Evolutionary conservation across 1,139 yeast genomes (phyloP), one percentile per base, ranked within the genome.

Genomic region (Yueomyces sp.): DNA sequence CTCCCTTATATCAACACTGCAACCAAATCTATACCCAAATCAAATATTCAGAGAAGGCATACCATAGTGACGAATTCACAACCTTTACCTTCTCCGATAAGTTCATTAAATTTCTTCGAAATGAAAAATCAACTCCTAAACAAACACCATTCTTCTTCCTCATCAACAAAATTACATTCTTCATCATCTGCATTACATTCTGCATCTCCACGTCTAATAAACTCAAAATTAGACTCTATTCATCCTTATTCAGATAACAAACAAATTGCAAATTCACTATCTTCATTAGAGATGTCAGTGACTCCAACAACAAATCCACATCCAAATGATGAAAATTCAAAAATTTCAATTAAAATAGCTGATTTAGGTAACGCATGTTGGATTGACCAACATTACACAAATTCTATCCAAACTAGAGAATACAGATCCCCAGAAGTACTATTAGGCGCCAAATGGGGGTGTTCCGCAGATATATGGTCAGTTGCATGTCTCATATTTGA

Each of bases 311-410:
- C n/a, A 33, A 11, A 33, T 11, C n/a, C 35, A 6, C n/a, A 5
- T 6, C 19, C n/a, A 6, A 5, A 33, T 33, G 35, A 33, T 33
- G 19, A 33, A 11, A 33, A 5, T 9, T 9, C 19, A 2, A 33
- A 11, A n/a, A 33, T 33, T 19, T 4, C 5, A 33, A 11, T 33
- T n/a, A 81, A 81, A 53, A 75, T 81, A 46, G 87, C 86, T 3
- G 91, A 81, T 59, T 63, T 81, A 47, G 91, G 91, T 19, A 81
- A 81, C 55, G 82, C 87, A 4, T 79, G 87, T 38, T 79, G 78
- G 73, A 67, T 72, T 30, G 72, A 76, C 51, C 69, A 72, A 35
- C 89, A 81, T 56, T 79, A 75, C 57, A 79, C 87, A 7, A 73
- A 79, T 53, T 81, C 79, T 48, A 80, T 81, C 48, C 87, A 81